Percentiles rank a stretch among this genome's conserved stretches.
Evolutionary conservation across 345 rosid species (phyloP).

Genomic region (Citrus cavaleriei): DNA sequence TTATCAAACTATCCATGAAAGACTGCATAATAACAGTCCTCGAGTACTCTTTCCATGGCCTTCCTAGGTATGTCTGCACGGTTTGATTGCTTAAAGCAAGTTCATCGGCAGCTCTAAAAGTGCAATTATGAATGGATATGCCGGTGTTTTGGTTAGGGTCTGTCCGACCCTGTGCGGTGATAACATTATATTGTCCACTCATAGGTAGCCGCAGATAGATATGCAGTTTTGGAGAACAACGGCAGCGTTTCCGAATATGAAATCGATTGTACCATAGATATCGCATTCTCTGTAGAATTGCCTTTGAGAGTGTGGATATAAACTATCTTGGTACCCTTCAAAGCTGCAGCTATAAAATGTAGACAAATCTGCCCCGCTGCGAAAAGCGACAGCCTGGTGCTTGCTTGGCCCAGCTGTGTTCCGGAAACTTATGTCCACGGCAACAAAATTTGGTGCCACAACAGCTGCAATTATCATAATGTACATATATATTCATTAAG

Average conservation of each 20-base stretch:
- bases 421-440: conserved; percentile 65
- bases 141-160: conserved; percentile 90
- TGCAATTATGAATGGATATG: conserved; percentile 66
- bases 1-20: conserved; percentile 42
- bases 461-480: conserved; percentile 50
- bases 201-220: conserved; percentile 62
- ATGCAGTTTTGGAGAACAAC: conserved; percentile 76
- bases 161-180: conserved; percentile 81
- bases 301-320: conserved; percentile 67
- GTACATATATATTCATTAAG: background rate
- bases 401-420: conserved; percentile 84
- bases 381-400: conserved; percentile 80
- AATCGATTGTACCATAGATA: conserved; percentile 83
- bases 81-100: conserved; percentile 41
- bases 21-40: conserved; percentile 61
- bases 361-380: conserved; percentile 73
- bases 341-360: conserved; percentile 80
- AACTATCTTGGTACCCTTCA: conserved; percentile 81
- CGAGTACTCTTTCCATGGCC: conserved; percentile 93
- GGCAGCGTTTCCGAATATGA: conserved; percentile 90
- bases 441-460: conserved; percentile 67
- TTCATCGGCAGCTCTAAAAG: conserved; percentile 57
- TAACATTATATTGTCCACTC: conserved; percentile 73
- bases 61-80: conserved; percentile 60
- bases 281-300: conserved; percentile 90